Evolutionary conservation across 106 monocot species (phyloP).

Genomic region (Apostasia ramifera): DNA sequence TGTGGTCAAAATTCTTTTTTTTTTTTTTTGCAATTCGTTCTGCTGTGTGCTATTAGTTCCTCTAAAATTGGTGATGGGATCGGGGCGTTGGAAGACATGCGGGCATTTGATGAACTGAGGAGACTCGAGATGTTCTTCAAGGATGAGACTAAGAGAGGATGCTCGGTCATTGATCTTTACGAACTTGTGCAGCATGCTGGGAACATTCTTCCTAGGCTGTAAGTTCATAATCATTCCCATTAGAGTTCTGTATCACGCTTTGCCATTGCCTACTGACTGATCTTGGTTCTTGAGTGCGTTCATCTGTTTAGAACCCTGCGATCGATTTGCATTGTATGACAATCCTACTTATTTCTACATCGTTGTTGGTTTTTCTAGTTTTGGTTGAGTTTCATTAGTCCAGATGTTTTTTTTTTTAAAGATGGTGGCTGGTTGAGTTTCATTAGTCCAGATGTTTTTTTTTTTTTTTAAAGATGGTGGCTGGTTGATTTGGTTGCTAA

Average conservation of each 20-base stretch:
- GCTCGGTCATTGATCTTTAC: conserved; percentile 85
- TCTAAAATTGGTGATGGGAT: background rate
- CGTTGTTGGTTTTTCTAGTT: too few species aligned
- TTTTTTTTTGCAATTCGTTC: background rate
- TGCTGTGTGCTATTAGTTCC: background rate
- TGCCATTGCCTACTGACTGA: too few species aligned
- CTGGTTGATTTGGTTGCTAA: background rate
- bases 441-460: too few species aligned
- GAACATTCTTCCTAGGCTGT: conserved; percentile 91
- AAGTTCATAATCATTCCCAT: conserved; percentile 18
- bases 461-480: too few species aligned
- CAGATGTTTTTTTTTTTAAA: too few species aligned
- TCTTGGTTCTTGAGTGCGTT: too few species aligned
- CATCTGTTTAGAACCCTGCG: too few species aligned
- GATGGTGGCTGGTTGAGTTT: too few species aligned
- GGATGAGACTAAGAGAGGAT: conserved; percentile 71
- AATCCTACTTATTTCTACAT: too few species aligned
- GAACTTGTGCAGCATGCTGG: conserved; percentile 99
- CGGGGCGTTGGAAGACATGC: conserved; percentile 50
- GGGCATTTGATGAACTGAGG: conserved; percentile 94
- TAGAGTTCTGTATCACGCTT: too few species aligned
- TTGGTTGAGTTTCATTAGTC: too few species aligned
- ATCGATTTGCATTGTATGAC: too few species aligned
- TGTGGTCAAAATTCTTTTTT: conserved; percentile 2
- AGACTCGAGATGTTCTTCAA: conserved; percentile 96